Percentiles rank a stretch among this genome's conserved stretches.
phyloP scores from a whole-genome alignment of 768 basidiomycete genomes.

The Pulveroboletus sp. region DNA sequence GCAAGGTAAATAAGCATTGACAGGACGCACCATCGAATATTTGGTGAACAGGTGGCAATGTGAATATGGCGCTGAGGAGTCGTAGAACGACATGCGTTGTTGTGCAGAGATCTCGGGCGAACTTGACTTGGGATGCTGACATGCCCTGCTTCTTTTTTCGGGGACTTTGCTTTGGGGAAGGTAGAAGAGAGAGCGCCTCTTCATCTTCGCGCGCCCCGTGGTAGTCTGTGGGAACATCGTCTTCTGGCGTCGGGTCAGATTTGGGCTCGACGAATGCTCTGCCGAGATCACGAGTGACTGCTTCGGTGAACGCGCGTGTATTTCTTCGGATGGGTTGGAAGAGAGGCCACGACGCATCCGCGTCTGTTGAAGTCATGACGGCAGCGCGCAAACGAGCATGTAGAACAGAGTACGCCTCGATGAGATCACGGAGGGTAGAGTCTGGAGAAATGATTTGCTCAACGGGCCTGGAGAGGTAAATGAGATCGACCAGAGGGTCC shows the following conservation, averaged over 20 bases:
- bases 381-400: conserved; percentile 57
- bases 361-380: conserved; percentile 43
- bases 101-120: conserved; percentile 76
- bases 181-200: conserved; percentile 39
- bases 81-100: conserved; percentile 69
- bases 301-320: conserved; percentile 47
- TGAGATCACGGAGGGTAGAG: conserved; percentile 54
- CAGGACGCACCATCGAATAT: conserved; percentile 58
- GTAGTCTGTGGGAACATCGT: conserved; percentile 22
- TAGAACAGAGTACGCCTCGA: conserved; percentile 72
- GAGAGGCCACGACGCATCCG: conserved; percentile 64
- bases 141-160: conserved; percentile 56
- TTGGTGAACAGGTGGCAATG: conserved; percentile 53
- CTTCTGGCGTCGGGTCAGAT: conserved; percentile 16
- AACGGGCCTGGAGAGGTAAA: conserved; percentile 67
- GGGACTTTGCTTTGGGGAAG: conserved; percentile 71
- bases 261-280: conserved; percentile 62
- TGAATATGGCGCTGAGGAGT: conserved; percentile 58
- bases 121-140: conserved; percentile 74
- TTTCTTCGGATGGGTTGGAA: conserved; percentile 68
- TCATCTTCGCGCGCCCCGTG: conserved; percentile 27
- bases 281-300: conserved; percentile 66
- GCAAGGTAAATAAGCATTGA: background rate
- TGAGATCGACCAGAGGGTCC: conserved; percentile 59
- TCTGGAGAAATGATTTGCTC: conserved; percentile 51